These are phyloP conservation scores for Penicillium longicatenatum DNA, from an alignment of 495 filamentous ascomycete species.

Conservation along the genomic window DNA sequence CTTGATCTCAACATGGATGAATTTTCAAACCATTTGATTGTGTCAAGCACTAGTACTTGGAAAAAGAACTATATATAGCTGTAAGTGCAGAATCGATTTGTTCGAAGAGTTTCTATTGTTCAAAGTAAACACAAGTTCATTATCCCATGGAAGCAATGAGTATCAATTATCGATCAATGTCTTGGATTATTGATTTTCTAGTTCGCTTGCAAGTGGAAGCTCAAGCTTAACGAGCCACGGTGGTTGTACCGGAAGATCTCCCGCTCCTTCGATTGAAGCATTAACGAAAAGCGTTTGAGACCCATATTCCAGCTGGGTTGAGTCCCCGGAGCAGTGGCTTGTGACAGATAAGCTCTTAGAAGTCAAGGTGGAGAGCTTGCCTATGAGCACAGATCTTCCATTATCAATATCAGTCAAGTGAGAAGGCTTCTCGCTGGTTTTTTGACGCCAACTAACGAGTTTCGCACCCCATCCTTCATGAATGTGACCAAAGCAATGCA, in stretches of 20 bases:
- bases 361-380: conserved; percentile 36
- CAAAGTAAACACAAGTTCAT: too few species aligned
- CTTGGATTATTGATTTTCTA: background rate
- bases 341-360: conserved; percentile 15
- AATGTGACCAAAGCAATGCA: conserved; percentile 77
- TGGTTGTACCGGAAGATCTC: conserved; percentile 39
- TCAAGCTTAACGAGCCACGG: conserved; percentile 60
- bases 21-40: too few species aligned
- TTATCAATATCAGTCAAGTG: conserved; percentile 51
- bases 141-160: too few species aligned
- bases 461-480: conserved; percentile 69
- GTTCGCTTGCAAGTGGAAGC: conserved; percentile 25
- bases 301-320: conserved; percentile 33
- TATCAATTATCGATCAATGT: background rate
- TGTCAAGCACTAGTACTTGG: too few species aligned
- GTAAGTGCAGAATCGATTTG: too few species aligned
- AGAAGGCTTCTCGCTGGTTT: conserved; percentile 34
- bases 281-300: conserved; percentile 67
- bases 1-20: too few species aligned
- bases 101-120: too few species aligned
- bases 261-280: conserved; percentile 52
- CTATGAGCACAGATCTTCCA: conserved; percentile 39
- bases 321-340: conserved; percentile 39
- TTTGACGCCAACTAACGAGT: conserved; percentile 54
- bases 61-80: too few species aligned